Conservation (phyloP, 441 rosid species). For the Jatropha multifida region DNA sequence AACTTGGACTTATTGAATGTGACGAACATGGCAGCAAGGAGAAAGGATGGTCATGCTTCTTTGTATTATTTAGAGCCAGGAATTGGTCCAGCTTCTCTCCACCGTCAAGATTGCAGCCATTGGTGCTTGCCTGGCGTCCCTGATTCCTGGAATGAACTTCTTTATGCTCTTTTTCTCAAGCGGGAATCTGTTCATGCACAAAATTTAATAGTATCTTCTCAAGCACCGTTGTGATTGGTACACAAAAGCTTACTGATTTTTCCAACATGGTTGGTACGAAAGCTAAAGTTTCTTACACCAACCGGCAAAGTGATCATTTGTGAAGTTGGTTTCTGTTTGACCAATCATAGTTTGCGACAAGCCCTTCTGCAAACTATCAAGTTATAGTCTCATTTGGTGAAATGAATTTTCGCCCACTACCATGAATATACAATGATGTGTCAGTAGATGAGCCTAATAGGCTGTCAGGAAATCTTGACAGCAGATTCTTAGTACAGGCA, state of each 20-base stretch:
- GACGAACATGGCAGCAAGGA: conserved; percentile 40
- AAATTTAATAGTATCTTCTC: conserved; percentile 16
- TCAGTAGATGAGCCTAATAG: neutral
- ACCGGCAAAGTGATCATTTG: conserved; percentile 7
- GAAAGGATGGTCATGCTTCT: conserved; percentile 65
- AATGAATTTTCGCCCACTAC: neutral
- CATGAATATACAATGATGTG: neutral
- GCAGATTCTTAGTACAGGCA: neutral
- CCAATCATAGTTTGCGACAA: conserved; percentile 1
- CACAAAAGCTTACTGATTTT: neutral
- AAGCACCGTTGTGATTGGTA: conserved; percentile 16
- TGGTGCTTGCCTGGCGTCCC: conserved; percentile 78
- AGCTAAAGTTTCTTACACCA: conserved; percentile 8
- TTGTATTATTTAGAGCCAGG: conserved; percentile 40
- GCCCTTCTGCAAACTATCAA: neutral
- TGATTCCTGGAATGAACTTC: conserved; percentile 67
- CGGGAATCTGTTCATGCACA: conserved; percentile 16
- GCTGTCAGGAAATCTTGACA: neutral
- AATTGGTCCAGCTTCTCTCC: conserved; percentile 41
- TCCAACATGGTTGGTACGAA: neutral
- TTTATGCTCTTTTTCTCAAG: conserved; percentile 50
- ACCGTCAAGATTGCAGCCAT: conserved; percentile 66
- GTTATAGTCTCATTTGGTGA: neutral
- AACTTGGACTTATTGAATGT: conserved; percentile 45
- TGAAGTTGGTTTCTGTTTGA: neutral